Conservation (phyloP, 1,284 basidiomycete genomes). For the Tremellales sp. region DNA sequence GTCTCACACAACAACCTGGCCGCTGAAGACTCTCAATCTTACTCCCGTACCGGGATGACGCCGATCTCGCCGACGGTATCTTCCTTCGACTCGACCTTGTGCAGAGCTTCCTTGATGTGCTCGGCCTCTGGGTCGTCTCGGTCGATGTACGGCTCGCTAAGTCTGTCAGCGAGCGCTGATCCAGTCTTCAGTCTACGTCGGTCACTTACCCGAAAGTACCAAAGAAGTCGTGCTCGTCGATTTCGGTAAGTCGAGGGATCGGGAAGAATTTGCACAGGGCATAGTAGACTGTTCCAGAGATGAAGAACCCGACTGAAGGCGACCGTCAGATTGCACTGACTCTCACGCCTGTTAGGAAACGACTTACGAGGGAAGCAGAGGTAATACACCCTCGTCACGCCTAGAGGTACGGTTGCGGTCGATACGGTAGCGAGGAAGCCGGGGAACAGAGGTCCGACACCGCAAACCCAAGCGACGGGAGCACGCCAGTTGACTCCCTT, state of each 20-base stretch:
- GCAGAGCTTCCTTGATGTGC: background rate
- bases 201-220: slow-evolving; percentile 32
- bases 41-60: background rate
- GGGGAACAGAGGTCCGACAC: slow-evolving; percentile 42
- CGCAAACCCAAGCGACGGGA: slow-evolving; percentile 41
- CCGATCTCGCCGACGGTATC: background rate
- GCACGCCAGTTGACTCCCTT: slow-evolving; percentile 47
- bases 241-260: slow-evolving; percentile 20
- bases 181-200: background rate
- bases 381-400: slow-evolving; percentile 38
- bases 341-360: background rate
- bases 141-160: background rate
- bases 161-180: background rate
- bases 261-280: slow-evolving; percentile 34
- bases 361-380: slow-evolving; percentile 36
- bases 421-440: slow-evolving; percentile 41
- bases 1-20: too few relatives aligned
- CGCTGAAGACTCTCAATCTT: background rate
- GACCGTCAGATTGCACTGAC: slow-evolving; percentile 1
- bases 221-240: slow-evolving; percentile 37
- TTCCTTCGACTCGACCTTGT: background rate
- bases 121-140: background rate
- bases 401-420: slow-evolving; percentile 27
- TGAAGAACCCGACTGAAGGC: slow-evolving; percentile 37
- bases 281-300: slow-evolving; percentile 34